These are phyloP conservation scores for Trypanosoma brucei DNA, from an alignment of 208 protist genomes.

Conservation along the genomic window DNA sequence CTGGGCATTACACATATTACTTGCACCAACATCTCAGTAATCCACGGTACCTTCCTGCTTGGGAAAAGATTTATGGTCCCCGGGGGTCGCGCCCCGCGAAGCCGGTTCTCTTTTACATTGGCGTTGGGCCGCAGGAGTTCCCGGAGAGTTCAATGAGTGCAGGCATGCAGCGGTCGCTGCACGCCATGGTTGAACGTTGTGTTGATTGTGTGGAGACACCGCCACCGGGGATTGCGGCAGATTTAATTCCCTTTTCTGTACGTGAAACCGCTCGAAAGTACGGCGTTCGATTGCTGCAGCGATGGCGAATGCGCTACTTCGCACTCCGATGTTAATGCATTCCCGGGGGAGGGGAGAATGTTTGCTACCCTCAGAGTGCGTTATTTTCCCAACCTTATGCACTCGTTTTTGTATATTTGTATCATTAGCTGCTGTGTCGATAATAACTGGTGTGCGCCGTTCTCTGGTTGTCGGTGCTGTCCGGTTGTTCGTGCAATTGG, in stretches of 20 bases:
- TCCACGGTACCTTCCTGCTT: constrained; percentile 5
- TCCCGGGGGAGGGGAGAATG: no score
- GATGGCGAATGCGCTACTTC: constrained; percentile 20
- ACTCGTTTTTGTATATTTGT: no score
- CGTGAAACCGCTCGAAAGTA: neutral
- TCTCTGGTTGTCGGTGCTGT: no score
- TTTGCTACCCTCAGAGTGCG: no score
- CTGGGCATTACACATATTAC: constrained; percentile 17
- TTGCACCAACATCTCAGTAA: constrained; percentile 12
- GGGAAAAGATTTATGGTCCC: constrained; percentile 14
- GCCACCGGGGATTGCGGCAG: neutral
- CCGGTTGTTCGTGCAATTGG: no score
- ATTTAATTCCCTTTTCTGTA: neutral
- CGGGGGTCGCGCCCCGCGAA: neutral
- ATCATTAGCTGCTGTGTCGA: no score
- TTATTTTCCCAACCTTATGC: no score
- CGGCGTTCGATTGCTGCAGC: constrained; percentile 14
- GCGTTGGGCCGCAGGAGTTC: constrained; percentile 22
- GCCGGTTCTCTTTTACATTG: constrained; percentile 18
- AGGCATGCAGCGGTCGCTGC: constrained; percentile 4
- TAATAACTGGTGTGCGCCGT: no score
- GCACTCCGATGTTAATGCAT: constrained; percentile 5
- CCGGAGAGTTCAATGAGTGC: constrained; percentile 6
- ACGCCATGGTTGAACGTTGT: neutral
- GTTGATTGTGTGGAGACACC: constrained; percentile 5